Evolutionary conservation across 2,329 filamentous ascomycete species (phyloP).

Genomic region (Emergomyces africanus): DNA sequence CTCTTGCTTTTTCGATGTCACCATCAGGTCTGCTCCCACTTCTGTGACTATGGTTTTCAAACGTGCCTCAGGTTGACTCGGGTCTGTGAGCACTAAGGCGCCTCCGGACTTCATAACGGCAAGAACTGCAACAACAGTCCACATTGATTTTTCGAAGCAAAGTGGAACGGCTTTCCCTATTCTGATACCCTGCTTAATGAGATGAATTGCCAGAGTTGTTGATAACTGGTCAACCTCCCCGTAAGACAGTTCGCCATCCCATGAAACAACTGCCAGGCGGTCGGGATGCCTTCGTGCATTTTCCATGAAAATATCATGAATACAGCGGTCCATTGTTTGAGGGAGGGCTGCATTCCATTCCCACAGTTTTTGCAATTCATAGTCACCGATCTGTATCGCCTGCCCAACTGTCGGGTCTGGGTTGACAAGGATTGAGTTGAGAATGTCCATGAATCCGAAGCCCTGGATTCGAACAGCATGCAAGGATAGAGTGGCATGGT

Average conservation of each 20-base stretch:
- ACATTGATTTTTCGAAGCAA: slow-evolving; percentile 22
- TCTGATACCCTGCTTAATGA: slow-evolving; percentile 20
- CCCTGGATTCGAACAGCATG: neutral
- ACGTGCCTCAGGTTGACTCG: slow-evolving; percentile 19
- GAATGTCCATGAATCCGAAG: slow-evolving; percentile 8
- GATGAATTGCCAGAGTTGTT: slow-evolving; percentile 17
- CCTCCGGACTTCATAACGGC: slow-evolving; percentile 20
- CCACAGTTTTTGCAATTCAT: slow-evolving; percentile 15
- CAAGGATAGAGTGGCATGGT: neutral
- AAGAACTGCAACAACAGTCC: slow-evolving; percentile 18
- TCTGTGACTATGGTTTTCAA: slow-evolving; percentile 17
- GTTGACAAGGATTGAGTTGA: slow-evolving; percentile 6
- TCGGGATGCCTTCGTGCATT: slow-evolving; percentile 6
- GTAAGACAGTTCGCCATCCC: slow-evolving; percentile 21
- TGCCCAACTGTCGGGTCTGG: slow-evolving; percentile 6
- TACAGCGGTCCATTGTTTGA: slow-evolving; percentile 9
- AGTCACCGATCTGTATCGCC: slow-evolving; percentile 2
- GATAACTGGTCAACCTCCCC: slow-evolving; percentile 20
- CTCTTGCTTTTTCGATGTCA: slow-evolving; percentile 10
- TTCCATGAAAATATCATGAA: slow-evolving; percentile 10
- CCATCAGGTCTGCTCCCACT: slow-evolving; percentile 7
- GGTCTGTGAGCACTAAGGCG: slow-evolving; percentile 19
- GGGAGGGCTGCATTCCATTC: slow-evolving; percentile 14
- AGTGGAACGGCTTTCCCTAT: slow-evolving; percentile 14
- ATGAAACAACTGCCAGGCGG: slow-evolving; percentile 15